phyloP scores from a whole-genome alignment of 1,139 yeast species.

The Sugiyamaella novakii region DNA sequence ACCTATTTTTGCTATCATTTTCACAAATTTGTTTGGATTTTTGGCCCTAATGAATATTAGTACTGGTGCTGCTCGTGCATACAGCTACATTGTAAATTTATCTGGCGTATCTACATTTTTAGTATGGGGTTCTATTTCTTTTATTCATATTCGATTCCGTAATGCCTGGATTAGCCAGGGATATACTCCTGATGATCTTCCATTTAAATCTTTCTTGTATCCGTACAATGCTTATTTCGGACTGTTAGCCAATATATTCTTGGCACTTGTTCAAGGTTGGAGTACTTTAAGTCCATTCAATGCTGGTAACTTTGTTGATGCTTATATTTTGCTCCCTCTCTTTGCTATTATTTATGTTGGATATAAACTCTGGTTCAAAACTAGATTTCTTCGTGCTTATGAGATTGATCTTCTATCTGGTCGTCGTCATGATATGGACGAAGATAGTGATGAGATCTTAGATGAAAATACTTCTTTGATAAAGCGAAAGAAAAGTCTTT shows the following conservation, averaged over 20 bases:
- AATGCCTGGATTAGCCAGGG: slow-evolving; percentile 55
- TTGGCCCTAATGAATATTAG: slow-evolving; percentile 70
- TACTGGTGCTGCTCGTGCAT: slow-evolving; percentile 66
- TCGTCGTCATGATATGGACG: slow-evolving; percentile 39
- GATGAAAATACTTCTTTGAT: slow-evolving; percentile 5
- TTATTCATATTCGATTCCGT: slow-evolving; percentile 55
- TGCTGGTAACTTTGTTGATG: slow-evolving; percentile 63
- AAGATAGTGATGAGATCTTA: not conserved
- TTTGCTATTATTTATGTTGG: slow-evolving; percentile 50
- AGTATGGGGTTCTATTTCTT: slow-evolving; percentile 55
- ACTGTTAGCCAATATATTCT: slow-evolving; percentile 52
- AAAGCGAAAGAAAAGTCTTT: slow-evolving; percentile 17
- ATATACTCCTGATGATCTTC: slow-evolving; percentile 50
- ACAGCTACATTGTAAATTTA: slow-evolving; percentile 81
- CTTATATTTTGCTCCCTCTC: slow-evolving; percentile 63
- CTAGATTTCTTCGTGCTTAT: slow-evolving; percentile 48
- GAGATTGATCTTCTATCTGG: slow-evolving; percentile 52
- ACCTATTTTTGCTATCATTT: slow-evolving; percentile 57
- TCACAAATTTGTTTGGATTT: slow-evolving; percentile 45
- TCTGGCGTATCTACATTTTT: slow-evolving; percentile 61
- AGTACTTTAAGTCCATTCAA: slow-evolving; percentile 60
- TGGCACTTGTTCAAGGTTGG: slow-evolving; percentile 72
- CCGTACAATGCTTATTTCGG: slow-evolving; percentile 59
- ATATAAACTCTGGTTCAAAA: slow-evolving; percentile 47
- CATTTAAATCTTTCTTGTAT: slow-evolving; percentile 55